Conservation (phyloP, 2,329 filamentous ascomycete species). For the Talaromyces marneffei region DNA sequence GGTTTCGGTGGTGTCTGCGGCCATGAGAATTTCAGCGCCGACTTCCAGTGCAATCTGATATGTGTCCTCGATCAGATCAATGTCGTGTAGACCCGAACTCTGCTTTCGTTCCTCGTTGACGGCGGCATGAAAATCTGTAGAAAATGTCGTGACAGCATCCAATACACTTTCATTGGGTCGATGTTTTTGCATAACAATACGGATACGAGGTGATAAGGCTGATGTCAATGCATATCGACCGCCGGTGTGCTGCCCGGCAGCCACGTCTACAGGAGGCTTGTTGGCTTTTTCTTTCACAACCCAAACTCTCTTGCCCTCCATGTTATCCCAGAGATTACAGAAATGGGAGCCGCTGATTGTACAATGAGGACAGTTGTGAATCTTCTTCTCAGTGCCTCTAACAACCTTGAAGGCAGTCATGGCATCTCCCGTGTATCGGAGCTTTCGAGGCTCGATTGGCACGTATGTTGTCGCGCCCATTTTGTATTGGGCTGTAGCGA, state of each 20-base stretch:
- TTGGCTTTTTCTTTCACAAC: background rate
- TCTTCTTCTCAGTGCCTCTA: background rate
- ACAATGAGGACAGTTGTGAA: background rate
- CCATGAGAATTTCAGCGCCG: background rate
- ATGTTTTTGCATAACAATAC: background rate
- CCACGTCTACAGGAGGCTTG: background rate
- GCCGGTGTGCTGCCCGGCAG: background rate
- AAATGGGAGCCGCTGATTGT: background rate
- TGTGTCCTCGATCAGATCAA: background rate
- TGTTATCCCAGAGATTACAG: background rate
- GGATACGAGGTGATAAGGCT: background rate
- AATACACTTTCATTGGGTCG: background rate
- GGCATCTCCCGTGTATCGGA: background rate
- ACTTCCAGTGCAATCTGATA: background rate
- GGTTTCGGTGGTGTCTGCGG: background rate
- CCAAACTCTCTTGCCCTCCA: background rate
- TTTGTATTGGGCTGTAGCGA: background rate
- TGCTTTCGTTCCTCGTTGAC: background rate
- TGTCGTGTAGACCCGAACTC: background rate
- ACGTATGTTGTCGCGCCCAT: background rate
- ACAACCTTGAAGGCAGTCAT: background rate
- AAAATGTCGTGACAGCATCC: background rate
- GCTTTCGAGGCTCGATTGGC: background rate
- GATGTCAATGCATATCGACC: slow-evolving; percentile 1
- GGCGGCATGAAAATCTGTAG: background rate